phyloP scores from a whole-genome alignment of 257 asterid species.

The Solanum microdontum region DNA sequence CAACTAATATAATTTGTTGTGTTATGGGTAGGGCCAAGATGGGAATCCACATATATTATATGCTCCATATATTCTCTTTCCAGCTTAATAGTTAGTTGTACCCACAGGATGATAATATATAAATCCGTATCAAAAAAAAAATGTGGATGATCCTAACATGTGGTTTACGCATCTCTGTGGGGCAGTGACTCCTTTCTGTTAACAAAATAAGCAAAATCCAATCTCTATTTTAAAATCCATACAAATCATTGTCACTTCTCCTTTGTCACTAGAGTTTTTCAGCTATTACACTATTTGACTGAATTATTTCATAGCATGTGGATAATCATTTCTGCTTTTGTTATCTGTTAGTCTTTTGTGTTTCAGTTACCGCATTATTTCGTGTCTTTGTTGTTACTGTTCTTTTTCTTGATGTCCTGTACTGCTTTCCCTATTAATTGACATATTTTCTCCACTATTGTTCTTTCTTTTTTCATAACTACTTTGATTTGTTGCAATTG shows the following conservation, averaged over 20 bases:
- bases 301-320: background rate
- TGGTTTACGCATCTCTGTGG: constrained; percentile 32
- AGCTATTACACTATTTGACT: background rate
- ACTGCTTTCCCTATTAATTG: background rate
- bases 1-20: background rate
- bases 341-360: background rate
- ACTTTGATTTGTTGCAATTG: background rate
- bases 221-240: background rate
- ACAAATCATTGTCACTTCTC: background rate
- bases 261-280: background rate
- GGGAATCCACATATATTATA: constrained; percentile 11
- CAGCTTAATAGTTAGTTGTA: constrained; percentile 17
- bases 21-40: constrained; percentile 7
- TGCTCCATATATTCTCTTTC: constrained; percentile 13
- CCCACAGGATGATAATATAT: background rate
- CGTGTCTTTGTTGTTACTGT: background rate
- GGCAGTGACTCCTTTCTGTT: constrained; percentile 7
- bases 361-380: background rate
- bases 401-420: background rate
- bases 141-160: constrained; percentile 17
- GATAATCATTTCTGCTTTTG: background rate
- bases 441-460: background rate
- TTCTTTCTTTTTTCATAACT: background rate
- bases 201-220: background rate
- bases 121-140: background rate